Base-by-base conservation (phyloP, 2,329 filamentous ascomycete genomes). In the Clarireedia monteithiana region DNA sequence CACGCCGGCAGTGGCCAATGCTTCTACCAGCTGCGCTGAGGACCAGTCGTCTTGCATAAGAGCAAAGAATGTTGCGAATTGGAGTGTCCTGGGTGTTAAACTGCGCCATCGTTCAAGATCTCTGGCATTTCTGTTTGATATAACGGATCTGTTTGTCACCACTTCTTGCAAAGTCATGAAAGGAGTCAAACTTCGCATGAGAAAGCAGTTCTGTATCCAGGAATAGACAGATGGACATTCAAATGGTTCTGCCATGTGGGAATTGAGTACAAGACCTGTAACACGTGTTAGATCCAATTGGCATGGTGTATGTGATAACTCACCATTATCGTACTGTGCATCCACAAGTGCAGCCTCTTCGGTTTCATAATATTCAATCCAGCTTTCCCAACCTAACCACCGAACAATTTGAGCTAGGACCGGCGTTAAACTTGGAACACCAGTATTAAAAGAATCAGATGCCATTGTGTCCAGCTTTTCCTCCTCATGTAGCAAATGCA, bases 401-500 rank as follows among this genome's bases (percentile, higher is more conserved):
- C 79, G 76, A 1, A 86, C 83, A 56, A 99, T 77, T 68, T 96
- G 92, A 47, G 86, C 84, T 45, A 97, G 74, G 2, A 96, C 70
- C 15, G 88, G 84, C n/a, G 83, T 81, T 23, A 97, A 71, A 44
- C 78, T 75, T 14, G 75, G 71, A 23, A 72, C 63, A 44, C 76
- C 72, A 20, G 69, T 70, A 48, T 67, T 70, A 10, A 75, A 71
- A n/a, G 72, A 68, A 59, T 80, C 76, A n/a, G 73, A 71, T 46
- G 76, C 75, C 54, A 75, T 72, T 3, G 85, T 80, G 59, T 89
- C 83, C 1, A 99, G 79, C 67, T 95, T 97, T 60, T 88, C 79
- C 68, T 99, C 94, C 69, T 99, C 92, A 0, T 88, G 79, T n/a
- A 95, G 75, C 3, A 97, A 76, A 72, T 99, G 94, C 12, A 99